Percentiles rank a stretch among this genome's conserved stretches.
These are phyloP conservation scores for Microstegium vimineum DNA, from an alignment of 176 grass and related monocot genomes.

Conservation along the genomic window DNA sequence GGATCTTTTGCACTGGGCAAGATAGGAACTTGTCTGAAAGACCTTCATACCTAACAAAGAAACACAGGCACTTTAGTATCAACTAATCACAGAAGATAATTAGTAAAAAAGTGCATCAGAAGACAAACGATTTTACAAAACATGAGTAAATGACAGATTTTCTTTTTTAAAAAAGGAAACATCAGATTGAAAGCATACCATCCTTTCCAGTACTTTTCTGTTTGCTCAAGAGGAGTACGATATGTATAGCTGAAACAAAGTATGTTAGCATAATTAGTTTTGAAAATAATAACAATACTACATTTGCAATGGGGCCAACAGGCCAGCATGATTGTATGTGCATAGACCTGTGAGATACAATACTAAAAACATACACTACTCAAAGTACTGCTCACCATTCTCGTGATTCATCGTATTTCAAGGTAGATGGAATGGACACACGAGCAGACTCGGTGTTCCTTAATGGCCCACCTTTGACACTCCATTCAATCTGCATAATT, in stretches of 20 bases:
- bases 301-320: not conserved
- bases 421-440: slow-evolving; percentile 80
- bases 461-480: slow-evolving; percentile 72
- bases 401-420: slow-evolving; percentile 79
- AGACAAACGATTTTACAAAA: slow-evolving; percentile 4
- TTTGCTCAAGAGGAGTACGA: slow-evolving; percentile 74
- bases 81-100: not conserved
- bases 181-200: slow-evolving; percentile 50
- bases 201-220: slow-evolving; percentile 96
- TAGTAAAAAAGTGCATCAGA: not conserved
- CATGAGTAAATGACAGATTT: not conserved
- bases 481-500: slow-evolving; percentile 76
- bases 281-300: slow-evolving; percentile 5
- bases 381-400: slow-evolving; percentile 54
- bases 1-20: slow-evolving; percentile 81
- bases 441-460: slow-evolving; percentile 87
- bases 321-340: not conserved
- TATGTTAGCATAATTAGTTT: slow-evolving; percentile 16
- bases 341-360: not conserved
- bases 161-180: not conserved
- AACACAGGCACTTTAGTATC: slow-evolving; percentile 18
- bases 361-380: not conserved
- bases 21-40: slow-evolving; percentile 97
- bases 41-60: slow-evolving; percentile 87
- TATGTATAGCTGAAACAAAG: slow-evolving; percentile 74